Percentiles rank a stretch among this genome's conserved stretches.
Evolutionary conservation across 306 rosid species (phyloP).

Genomic region (Bauhinia variegata): DNA sequence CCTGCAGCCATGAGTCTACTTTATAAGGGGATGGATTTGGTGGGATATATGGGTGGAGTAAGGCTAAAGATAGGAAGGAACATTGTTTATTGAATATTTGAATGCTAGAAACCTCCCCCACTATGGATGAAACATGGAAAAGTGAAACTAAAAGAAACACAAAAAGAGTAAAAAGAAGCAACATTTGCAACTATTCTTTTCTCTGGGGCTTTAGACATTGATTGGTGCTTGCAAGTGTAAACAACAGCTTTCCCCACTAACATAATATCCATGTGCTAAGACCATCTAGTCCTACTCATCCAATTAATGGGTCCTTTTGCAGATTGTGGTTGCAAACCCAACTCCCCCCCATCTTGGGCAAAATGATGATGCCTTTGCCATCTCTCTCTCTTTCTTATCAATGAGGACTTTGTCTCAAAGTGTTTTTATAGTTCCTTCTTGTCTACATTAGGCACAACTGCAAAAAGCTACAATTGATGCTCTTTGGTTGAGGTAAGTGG

Average conservation of each 20-base stretch:
- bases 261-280: constrained; percentile 64
- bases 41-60: constrained; percentile 60
- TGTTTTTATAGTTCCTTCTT: constrained; percentile 49
- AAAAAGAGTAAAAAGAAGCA: constrained; percentile 31
- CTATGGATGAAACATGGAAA: constrained; percentile 49
- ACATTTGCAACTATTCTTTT: constrained; percentile 50
- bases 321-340: constrained; percentile 66
- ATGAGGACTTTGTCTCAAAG: constrained; percentile 51
- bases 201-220: constrained; percentile 36
- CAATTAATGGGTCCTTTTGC: constrained; percentile 59
- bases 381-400: constrained; percentile 22
- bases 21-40: constrained; percentile 53
- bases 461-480: constrained; percentile 44
- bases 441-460: constrained; percentile 53
- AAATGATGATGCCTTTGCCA: constrained; percentile 49
- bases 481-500: constrained; percentile 47
- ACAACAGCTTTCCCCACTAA: constrained; percentile 65
- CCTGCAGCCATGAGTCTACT: constrained; percentile 59
- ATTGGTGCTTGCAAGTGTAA: constrained; percentile 56
- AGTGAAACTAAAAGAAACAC: constrained; percentile 40
- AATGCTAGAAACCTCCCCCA: constrained; percentile 51
- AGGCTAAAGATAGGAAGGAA: constrained; percentile 65
- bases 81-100: constrained; percentile 57
- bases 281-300: constrained; percentile 53
- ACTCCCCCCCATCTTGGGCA: constrained; percentile 51